Conservation (phyloP, 2,329 filamentous ascomycete genomes). For the Coniochaeta sp. region DNA sequence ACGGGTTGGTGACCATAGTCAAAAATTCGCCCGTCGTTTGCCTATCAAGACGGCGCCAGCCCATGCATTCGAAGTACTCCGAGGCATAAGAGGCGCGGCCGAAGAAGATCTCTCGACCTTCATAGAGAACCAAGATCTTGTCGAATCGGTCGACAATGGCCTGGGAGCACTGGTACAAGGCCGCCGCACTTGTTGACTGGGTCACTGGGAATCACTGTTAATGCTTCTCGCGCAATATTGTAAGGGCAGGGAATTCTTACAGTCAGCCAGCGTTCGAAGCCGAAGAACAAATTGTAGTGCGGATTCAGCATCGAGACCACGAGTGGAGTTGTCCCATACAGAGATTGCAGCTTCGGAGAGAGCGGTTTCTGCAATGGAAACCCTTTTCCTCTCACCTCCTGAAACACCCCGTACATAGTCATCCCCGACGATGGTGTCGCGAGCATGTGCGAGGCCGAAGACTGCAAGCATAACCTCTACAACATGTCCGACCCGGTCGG, state of each 20-base stretch:
- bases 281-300: no score
- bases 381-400: slow-evolving; percentile 67
- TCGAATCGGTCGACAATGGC: slow-evolving; percentile 67
- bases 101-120: slow-evolving; percentile 72
- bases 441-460: slow-evolving; percentile 63
- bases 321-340: background rate
- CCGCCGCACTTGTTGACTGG: slow-evolving; percentile 43
- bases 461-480: slow-evolving; percentile 37
- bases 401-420: slow-evolving; percentile 65
- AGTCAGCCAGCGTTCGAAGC: no score
- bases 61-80: slow-evolving; percentile 60
- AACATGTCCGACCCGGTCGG: slow-evolving; percentile 55
- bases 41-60: slow-evolving; percentile 59
- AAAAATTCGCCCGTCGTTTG: slow-evolving; percentile 66
- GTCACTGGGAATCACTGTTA: slow-evolving; percentile 2
- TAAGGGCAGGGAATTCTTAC: no score
- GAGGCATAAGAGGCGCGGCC: slow-evolving; percentile 55
- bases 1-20: slow-evolving; percentile 59
- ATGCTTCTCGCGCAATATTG: background rate
- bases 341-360: slow-evolving; percentile 55
- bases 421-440: slow-evolving; percentile 66
- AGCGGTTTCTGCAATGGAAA: slow-evolving; percentile 71
- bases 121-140: slow-evolving; percentile 67
- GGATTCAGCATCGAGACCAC: slow-evolving; percentile 29
- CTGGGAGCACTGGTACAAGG: slow-evolving; percentile 67